Base-by-base conservation (phyloP, 2,329 filamentous ascomycete species). In the Monosporascus sp. region DNA sequence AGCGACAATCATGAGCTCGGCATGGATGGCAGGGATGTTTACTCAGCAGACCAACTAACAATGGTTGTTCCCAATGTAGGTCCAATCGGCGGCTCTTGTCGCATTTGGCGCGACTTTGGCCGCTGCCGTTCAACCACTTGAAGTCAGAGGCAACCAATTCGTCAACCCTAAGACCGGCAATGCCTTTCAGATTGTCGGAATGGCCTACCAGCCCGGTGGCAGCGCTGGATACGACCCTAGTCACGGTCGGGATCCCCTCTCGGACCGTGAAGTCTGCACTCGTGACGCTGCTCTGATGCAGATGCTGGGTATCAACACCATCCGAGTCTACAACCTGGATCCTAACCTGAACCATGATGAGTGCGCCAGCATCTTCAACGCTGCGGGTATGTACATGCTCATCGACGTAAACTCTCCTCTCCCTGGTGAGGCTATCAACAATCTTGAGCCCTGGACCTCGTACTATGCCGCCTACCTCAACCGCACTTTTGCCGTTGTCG, bases 141-240 rank as follows among this genome's bases (percentile, higher is more conserved):
- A 77, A 55, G 75, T 85, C 56, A 64, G 80, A 54, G 82, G 81
- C 59, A 75, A 74, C 55, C 73, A 83, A 64, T 85, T 87, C 55
- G 74, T 86, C 68, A 83, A 86, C 69, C 72, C 79, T 43, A 70
- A 71, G 54, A 81, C 76, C 22, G 81, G 81, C 55, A 74, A 82
- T 63, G 78, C 78, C 57, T 86, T 87, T 71, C 81, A 87, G 72
- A 77, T 88, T 55, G 77, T 86, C 49, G 85, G 85, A 61, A 78
- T 85, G 60, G 85, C 84, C 65, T 88, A 88, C 72, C 85, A 88
- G 68, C 85, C 85, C 44, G 85, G 83, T 56, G 85, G 85, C 58
- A 81, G 80, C 56, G 76, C 83, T 45, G 83, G 79, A 47, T 86
- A 84, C 70, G 72, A 85, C 62, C 79, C 82, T 47, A 61, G 62